phyloP scores from a whole-genome alignment of 495 filamentous ascomycete species.

The Paragyromitra xinjiangensis region DNA sequence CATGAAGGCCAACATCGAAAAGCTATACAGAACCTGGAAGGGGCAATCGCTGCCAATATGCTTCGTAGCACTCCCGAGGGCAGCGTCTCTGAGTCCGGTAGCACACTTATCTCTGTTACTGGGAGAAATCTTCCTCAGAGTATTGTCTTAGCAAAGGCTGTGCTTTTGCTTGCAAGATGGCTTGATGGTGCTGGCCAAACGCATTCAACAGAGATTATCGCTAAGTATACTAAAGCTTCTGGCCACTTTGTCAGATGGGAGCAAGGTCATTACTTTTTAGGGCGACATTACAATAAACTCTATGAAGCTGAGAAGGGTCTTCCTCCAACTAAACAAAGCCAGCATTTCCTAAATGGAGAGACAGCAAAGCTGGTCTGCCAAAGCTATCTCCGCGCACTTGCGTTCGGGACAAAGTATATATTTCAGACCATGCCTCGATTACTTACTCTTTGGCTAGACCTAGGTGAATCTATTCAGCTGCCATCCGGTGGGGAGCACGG shows the following conservation, averaged over 20 bases:
- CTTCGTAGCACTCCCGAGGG: slow-evolving; percentile 60
- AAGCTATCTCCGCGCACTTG: slow-evolving; percentile 86
- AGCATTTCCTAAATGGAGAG: slow-evolving; percentile 74
- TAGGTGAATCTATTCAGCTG: slow-evolving; percentile 77
- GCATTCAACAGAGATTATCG: slow-evolving; percentile 75
- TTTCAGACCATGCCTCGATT: slow-evolving; percentile 91
- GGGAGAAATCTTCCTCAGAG: slow-evolving; percentile 30
- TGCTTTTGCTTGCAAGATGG: slow-evolving; percentile 86
- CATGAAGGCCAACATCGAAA: slow-evolving; percentile 92
- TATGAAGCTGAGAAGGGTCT: slow-evolving; percentile 86
- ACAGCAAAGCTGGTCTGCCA: slow-evolving; percentile 88
- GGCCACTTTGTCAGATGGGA: slow-evolving; percentile 72
- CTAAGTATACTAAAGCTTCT: slow-evolving; percentile 77
- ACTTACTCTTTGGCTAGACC: slow-evolving; percentile 91
- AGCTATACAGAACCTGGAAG: slow-evolving; percentile 87
- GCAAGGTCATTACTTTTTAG: slow-evolving; percentile 95
- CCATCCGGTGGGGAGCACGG: slow-evolving; percentile 73
- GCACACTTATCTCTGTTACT: slow-evolving; percentile 12
- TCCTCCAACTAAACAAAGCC: slow-evolving; percentile 69
- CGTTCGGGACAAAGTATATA: slow-evolving; percentile 90
- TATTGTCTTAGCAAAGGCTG: slow-evolving; percentile 56
- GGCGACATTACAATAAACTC: slow-evolving; percentile 96
- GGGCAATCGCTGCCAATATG: slow-evolving; percentile 79
- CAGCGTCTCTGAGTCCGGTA: slow-evolving; percentile 27
- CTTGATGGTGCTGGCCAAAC: slow-evolving; percentile 91